Conservation (phyloP, 2,329 filamentous ascomycete species). For the Diaporthe citrichinensis region DNA sequence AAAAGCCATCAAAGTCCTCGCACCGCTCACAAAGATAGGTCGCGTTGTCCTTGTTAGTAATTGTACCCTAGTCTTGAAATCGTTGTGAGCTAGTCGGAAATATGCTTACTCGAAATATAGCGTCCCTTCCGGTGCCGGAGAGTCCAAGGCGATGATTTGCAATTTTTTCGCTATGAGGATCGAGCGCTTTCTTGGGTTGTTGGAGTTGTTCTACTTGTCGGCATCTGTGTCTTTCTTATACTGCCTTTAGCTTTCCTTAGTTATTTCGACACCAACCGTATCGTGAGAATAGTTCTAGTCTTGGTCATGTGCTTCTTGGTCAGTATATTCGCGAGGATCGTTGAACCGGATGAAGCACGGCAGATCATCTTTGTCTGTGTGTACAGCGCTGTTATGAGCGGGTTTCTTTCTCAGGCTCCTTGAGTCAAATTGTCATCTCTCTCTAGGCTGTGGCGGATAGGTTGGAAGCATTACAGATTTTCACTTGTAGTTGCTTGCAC, state of each 20-base stretch:
- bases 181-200: neutral
- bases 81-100: neutral
- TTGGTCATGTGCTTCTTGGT: slow-evolving; percentile 27
- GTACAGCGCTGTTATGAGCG: slow-evolving; percentile 23
- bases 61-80: too few relatives aligned
- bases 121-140: neutral
- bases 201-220: slow-evolving; percentile 4
- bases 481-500: neutral
- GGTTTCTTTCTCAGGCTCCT: slow-evolving; percentile 15
- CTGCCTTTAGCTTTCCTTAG: slow-evolving; percentile 29
- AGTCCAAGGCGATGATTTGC: neutral
- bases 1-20: neutral
- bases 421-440: neutral
- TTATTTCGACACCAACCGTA: slow-evolving; percentile 15
- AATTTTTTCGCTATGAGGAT: neutral
- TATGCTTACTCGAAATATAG: neutral
- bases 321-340: slow-evolving; percentile 9
- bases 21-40: slow-evolving; percentile 9
- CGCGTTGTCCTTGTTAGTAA: neutral
- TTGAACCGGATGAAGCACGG: slow-evolving; percentile 24
- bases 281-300: neutral
- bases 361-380: slow-evolving; percentile 26
- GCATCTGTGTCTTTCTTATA: slow-evolving; percentile 21
- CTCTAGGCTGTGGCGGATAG: neutral
- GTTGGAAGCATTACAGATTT: too few relatives aligned